Conservation (phyloP, 768 basidiomycete species). For the Lentinula boryana region DNA sequence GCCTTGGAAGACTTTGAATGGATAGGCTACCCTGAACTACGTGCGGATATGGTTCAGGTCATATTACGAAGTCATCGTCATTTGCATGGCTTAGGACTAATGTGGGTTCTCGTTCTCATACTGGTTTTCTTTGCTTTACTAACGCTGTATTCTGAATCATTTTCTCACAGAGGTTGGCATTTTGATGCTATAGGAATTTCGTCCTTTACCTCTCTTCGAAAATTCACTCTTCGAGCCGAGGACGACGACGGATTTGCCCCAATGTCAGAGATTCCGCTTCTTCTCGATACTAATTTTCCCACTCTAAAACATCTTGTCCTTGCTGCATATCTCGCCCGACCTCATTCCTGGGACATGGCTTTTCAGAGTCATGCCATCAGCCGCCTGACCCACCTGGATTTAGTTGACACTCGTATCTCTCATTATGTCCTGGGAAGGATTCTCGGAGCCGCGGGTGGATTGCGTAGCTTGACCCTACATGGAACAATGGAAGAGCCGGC, state of each 20-base stretch:
- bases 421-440: conserved; percentile 58
- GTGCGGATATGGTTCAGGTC: conserved; percentile 59
- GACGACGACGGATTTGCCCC: conserved; percentile 69
- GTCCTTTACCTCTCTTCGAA: conserved; percentile 51
- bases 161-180: conserved; percentile 53
- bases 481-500: conserved; percentile 57
- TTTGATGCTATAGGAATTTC: conserved; percentile 68
- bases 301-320: conserved; percentile 60
- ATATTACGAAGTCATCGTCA: conserved; percentile 48
- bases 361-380: conserved; percentile 60
- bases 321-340: conserved; percentile 60
- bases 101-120: conserved; percentile 27
- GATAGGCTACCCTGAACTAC: conserved; percentile 72
- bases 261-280: conserved; percentile 60
- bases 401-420: conserved; percentile 65
- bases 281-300: conserved; percentile 52
- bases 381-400: conserved; percentile 63
- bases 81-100: conserved; percentile 52
- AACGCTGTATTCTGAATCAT: not conserved
- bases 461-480: conserved; percentile 59
- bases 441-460: conserved; percentile 47
- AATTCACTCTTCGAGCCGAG: conserved; percentile 64
- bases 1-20: conserved; percentile 61
- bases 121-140: not conserved
- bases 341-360: conserved; percentile 62